Evolutionary conservation across 805 yeast genomes (phyloP).

Genomic region (Pichia deserticola): DNA sequence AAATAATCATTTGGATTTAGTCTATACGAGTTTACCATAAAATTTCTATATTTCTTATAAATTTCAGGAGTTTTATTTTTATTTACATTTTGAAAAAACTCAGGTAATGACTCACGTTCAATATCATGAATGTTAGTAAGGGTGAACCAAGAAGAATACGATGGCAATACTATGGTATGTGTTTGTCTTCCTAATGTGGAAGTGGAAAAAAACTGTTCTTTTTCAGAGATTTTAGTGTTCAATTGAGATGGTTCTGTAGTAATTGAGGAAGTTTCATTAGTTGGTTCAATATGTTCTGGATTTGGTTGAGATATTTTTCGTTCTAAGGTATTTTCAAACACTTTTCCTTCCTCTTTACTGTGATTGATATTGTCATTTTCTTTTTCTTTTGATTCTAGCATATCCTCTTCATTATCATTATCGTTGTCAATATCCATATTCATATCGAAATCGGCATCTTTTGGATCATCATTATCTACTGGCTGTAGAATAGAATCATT

Average conservation of each 20-base stretch:
- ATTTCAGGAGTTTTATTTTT: constrained; percentile 76
- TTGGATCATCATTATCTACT: neutral
- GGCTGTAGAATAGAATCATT: neutral
- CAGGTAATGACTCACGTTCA: constrained; percentile 80
- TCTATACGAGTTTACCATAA: constrained; percentile 82
- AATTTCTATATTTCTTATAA: constrained; percentile 76
- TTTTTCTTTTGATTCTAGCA: neutral
- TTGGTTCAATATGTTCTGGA: no score
- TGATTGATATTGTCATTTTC: neutral
- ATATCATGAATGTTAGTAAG: constrained; percentile 65
- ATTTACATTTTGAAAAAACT: constrained; percentile 58
- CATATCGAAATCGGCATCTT: neutral
- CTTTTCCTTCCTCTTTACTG: neutral
- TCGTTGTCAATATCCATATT: neutral
- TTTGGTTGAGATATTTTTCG: no score
- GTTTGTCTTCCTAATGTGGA: constrained; percentile 43
- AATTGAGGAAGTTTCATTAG: no score
- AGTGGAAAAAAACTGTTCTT: neutral
- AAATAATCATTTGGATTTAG: constrained; percentile 84
- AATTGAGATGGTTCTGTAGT: no score
- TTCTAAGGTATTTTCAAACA: no score
- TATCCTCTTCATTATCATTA: neutral
- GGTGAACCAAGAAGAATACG: constrained; percentile 82
- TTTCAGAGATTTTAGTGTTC: no score
- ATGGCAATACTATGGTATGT: constrained; percentile 78